These are phyloP conservation scores for Penicillium capsulatum DNA, from an alignment of 2,329 filamentous ascomycete genomes.

Conservation along the genomic window DNA sequence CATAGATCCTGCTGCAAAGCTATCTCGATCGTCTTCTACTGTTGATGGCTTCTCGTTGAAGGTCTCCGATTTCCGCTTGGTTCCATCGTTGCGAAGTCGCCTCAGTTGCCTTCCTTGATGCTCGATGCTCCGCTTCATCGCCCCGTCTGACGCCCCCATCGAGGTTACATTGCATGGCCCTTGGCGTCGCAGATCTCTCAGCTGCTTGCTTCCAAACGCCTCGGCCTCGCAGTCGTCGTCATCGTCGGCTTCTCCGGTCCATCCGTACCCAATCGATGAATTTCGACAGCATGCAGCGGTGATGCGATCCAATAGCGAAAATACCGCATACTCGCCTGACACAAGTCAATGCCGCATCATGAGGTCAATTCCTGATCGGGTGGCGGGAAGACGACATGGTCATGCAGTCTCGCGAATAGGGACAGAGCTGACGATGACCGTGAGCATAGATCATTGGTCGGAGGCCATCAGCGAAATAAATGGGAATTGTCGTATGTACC, in stretches of 20 bases:
- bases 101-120: conserved; percentile 4
- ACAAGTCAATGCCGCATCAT: conserved; percentile 4
- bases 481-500: conserved; percentile 1
- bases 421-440: conserved; percentile 3
- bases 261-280: conserved; percentile 5
- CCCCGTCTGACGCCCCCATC: conserved; percentile 2
- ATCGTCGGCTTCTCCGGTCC: conserved; percentile 10
- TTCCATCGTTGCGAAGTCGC: conserved; percentile 3
- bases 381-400: conserved; percentile 1
- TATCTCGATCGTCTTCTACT: conserved; percentile 6
- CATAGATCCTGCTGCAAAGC: conserved; percentile 3
- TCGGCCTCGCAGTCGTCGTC: conserved; percentile 5
- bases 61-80: not conserved
- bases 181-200: too few species aligned
- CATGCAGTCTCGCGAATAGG: too few species aligned
- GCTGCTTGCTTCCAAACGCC: conserved; percentile 1
- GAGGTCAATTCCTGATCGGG: not conserved
- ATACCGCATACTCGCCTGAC: conserved; percentile 5
- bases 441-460: conserved; percentile 1
- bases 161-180: too few species aligned
- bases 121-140: conserved; percentile 3
- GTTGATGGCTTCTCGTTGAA: conserved; percentile 1
- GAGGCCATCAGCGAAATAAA: conserved; percentile 1
- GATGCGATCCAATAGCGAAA: conserved; percentile 13
- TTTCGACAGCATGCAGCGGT: conserved; percentile 4